These are phyloP conservation scores for Dillenia suffruticosa DNA, from an alignment of 164 flowering plant genomes.

Conservation along the genomic window DNA sequence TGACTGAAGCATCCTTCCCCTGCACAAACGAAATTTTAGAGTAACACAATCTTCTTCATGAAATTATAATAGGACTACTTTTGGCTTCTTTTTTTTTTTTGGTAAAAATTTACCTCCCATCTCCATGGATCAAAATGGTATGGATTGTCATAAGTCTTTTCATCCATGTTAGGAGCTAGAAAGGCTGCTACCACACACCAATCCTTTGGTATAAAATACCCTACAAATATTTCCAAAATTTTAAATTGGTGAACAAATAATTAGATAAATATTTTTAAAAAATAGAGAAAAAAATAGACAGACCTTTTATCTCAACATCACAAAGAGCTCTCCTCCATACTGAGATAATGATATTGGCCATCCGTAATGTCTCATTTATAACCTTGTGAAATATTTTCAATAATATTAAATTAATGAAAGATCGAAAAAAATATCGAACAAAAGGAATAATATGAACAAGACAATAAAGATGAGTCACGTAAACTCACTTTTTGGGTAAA, in stretches of 20 bases:
- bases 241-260: not conserved
- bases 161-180: constrained; percentile 76
- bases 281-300: not conserved
- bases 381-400: constrained; percentile 37
- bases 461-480: not conserved
- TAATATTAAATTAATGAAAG: too few species aligned
- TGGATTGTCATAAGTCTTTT: constrained; percentile 70
- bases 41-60: too few species aligned
- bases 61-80: constrained; percentile 1
- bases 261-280: not conserved
- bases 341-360: constrained; percentile 83
- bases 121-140: constrained; percentile 90
- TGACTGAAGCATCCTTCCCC: not conserved
- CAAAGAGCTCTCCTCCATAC: constrained; percentile 86
- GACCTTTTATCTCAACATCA: constrained; percentile 88
- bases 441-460: not conserved
- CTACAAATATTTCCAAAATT: constrained; percentile 30
- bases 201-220: constrained; percentile 75
- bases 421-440: not conserved
- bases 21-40: too few species aligned
- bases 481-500: constrained; percentile 90
- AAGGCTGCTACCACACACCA: constrained; percentile 92
- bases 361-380: constrained; percentile 81
- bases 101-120: constrained; percentile 62
- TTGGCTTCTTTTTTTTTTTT: constrained; percentile 9